Percentiles rank a stretch among this genome's conserved stretches.
phyloP scores from a whole-genome alignment of 75 land plant genomes.

The Sequoia sempervirens region DNA sequence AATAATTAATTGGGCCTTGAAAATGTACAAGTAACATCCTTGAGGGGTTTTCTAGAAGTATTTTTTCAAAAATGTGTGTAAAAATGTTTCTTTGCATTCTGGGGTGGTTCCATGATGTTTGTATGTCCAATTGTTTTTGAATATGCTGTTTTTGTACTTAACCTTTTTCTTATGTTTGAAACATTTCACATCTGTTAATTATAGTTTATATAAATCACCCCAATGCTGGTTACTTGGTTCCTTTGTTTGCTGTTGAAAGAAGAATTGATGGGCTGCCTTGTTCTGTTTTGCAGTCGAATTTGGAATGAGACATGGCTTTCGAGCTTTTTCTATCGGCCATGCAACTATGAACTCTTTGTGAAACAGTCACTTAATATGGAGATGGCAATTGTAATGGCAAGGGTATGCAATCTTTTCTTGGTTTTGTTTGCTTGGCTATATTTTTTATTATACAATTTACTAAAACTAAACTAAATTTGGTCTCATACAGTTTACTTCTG shows the following conservation, averaged over 20 bases:
- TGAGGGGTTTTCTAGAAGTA: neutral
- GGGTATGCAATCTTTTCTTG: no score
- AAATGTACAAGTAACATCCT: neutral
- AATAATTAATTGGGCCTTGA: neutral
- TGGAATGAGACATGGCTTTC: conserved; percentile 98
- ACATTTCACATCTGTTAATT: neutral
- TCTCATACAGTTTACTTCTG: no score
- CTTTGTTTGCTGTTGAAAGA: neutral
- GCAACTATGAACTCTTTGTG: conserved; percentile 97
- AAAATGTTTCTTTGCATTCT: neutral
- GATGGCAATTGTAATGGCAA: conserved; percentile 92
- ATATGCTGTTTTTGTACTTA: no score
- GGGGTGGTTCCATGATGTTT: neutral
- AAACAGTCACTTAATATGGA: conserved; percentile 99
- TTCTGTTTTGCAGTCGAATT: conserved; percentile 69
- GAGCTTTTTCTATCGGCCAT: conserved; percentile 90
- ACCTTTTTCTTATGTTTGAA: neutral
- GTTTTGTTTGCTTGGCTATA: no score
- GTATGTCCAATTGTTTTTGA: no score
- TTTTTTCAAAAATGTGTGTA: neutral
- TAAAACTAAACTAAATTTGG: no score
- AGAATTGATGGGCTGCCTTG: neutral
- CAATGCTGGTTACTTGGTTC: neutral
- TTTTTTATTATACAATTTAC: no score
- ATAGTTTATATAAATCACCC: neutral